Evolutionary conservation across 2,329 filamentous ascomycete genomes (phyloP).

Genomic region (Trichoderma lentiforme): DNA sequence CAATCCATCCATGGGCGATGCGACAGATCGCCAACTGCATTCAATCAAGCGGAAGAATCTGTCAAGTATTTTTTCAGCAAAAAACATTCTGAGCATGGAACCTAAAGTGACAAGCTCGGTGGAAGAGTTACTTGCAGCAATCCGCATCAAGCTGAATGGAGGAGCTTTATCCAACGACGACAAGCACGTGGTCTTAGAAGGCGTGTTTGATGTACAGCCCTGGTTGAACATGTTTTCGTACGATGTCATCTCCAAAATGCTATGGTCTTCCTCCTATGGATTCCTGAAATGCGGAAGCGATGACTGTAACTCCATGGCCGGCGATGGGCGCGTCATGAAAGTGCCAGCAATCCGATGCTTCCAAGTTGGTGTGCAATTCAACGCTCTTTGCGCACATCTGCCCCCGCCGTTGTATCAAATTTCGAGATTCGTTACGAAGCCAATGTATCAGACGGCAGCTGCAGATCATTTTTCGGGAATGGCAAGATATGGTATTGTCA

Average conservation of each 20-base stretch:
- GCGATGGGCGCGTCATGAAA: neutral
- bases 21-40: neutral
- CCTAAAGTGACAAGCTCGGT: neutral
- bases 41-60: neutral
- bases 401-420: neutral
- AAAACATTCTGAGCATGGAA: neutral
- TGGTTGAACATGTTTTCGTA: neutral
- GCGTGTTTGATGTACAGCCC: neutral
- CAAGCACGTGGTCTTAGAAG: neutral
- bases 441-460: neutral
- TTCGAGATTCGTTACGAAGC: neutral
- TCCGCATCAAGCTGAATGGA: neutral
- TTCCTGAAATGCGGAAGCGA: neutral
- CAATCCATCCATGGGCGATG: neutral
- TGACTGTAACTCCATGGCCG: neutral
- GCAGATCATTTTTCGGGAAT: neutral
- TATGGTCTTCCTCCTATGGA: neutral
- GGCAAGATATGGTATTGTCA: neutral
- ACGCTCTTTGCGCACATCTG: neutral
- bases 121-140: neutral
- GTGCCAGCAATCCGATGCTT: neutral
- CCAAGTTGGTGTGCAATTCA: neutral
- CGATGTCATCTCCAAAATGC: neutral
- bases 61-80: neutral
- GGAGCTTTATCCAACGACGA: neutral